Percentiles rank a stretch among this genome's conserved stretches.
These are phyloP conservation scores for Trametes cubensis DNA, from an alignment of 768 basidiomycete species.

Conservation along the genomic window DNA sequence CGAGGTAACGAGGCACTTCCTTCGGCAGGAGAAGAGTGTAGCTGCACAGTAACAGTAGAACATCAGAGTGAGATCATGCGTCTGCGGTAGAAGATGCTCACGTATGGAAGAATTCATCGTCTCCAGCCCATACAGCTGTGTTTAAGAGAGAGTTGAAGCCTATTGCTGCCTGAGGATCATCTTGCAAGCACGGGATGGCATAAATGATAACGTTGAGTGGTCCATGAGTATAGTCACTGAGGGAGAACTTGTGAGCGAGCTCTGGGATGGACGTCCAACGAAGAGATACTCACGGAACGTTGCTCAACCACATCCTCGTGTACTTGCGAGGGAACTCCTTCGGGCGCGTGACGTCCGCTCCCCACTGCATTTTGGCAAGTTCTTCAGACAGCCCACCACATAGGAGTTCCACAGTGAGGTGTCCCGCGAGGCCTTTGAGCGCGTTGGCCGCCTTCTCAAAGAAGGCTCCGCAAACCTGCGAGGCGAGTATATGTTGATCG, in stretches of 20 bases:
- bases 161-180: conserved; percentile 28
- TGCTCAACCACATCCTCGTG: conserved; percentile 41
- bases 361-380: conserved; percentile 34
- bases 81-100: conserved; percentile 11
- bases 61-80: background rate
- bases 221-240: conserved; percentile 39
- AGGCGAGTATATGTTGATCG: background rate
- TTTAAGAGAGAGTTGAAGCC: conserved; percentile 37
- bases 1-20: conserved; percentile 37
- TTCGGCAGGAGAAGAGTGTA: conserved; percentile 35
- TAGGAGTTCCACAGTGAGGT: conserved; percentile 35
- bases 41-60: conserved; percentile 18
- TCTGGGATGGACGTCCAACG: no score
- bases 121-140: conserved; percentile 32
- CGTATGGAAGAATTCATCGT: conserved; percentile 37
- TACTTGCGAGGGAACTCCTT: conserved; percentile 35
- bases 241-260: background rate
- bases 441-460: conserved; percentile 34
- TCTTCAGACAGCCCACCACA: conserved; percentile 37
- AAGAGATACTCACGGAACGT: conserved; percentile 34
- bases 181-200: conserved; percentile 34
- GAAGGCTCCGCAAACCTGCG: conserved; percentile 24
- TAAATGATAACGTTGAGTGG: conserved; percentile 34
- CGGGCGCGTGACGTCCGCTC: conserved; percentile 31
- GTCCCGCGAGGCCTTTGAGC: conserved; percentile 29